Percentiles rank a stretch among this genome's conserved stretches.
phyloP scores from a whole-genome alignment of 352 stramenopile genomes.

The Aphanomyces euteiches region DNA sequence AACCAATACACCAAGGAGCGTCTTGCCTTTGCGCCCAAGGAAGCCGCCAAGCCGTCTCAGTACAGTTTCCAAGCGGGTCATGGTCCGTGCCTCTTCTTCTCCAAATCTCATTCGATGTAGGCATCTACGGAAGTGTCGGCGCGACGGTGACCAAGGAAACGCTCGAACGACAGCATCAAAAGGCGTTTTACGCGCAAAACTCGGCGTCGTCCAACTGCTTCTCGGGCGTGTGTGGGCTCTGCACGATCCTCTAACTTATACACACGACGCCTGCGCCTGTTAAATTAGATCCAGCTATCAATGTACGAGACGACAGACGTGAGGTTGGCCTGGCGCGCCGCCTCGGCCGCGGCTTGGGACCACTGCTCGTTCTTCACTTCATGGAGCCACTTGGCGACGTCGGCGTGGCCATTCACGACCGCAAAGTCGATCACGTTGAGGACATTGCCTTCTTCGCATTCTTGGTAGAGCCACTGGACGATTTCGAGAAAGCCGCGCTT shows the following conservation, averaged over 20 bases:
- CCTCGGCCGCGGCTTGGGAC: background rate
- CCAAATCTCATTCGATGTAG: background rate
- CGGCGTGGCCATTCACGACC: constrained; percentile 1
- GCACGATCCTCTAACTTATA: constrained; percentile 30
- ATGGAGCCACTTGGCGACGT: background rate
- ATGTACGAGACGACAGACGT: background rate
- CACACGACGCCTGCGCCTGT: background rate
- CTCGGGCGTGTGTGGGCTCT: constrained; percentile 12
- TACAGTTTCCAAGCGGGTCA: constrained; percentile 59
- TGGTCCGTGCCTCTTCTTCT: background rate
- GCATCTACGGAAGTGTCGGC: constrained; percentile 33
- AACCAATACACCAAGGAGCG: constrained; percentile 87
- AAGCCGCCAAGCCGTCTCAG: constrained; percentile 80
- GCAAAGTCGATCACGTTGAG: constrained; percentile 12
- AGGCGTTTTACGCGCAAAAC: constrained; percentile 68
- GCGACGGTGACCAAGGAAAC: constrained; percentile 79
- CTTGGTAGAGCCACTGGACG: constrained; percentile 34
- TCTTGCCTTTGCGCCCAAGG: constrained; percentile 82
- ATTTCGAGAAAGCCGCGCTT: constrained; percentile 33
- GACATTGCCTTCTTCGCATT: constrained; percentile 11
- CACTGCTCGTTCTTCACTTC: constrained; percentile 11
- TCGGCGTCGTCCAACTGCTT: constrained; percentile 43
- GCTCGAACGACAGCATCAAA: constrained; percentile 81
- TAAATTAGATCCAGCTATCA: constrained; percentile 17
- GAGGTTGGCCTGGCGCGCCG: background rate